These are phyloP conservation scores for Ophiognomonia clavigignenti-juglandacearum DNA, from an alignment of 2,329 filamentous ascomycete species.

Conservation along the genomic window DNA sequence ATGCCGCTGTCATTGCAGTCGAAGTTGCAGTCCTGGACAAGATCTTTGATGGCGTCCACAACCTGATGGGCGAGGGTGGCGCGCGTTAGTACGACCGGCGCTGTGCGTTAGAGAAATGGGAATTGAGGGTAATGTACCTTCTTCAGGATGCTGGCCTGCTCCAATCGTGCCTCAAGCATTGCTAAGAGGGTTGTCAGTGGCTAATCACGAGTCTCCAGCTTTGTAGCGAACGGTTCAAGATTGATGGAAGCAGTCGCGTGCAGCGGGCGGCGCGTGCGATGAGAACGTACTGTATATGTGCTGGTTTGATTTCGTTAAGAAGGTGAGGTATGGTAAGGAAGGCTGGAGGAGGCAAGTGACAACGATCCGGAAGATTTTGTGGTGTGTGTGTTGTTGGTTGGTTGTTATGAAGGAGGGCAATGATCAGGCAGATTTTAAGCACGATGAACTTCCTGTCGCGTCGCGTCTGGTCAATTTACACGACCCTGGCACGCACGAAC, in stretches of 20 bases:
- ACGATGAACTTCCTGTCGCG: no score
- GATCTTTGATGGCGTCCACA: slow-evolving; percentile 97
- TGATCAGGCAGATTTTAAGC: no score
- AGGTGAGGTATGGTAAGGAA: not conserved
- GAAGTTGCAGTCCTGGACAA: slow-evolving; percentile 99
- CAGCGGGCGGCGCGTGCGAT: not conserved
- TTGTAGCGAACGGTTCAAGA: no score
- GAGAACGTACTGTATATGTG: slow-evolving; percentile 18
- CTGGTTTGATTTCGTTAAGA: slow-evolving; percentile 4
- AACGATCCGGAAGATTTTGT: not conserved
- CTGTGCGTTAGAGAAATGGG: no score
- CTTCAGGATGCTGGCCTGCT: slow-evolving; percentile 91
- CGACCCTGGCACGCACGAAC: no score
- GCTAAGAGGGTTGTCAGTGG: slow-evolving; percentile 37
- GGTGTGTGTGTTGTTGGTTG: slow-evolving; percentile 1
- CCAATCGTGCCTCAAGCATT: slow-evolving; percentile 95
- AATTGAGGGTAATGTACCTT: slow-evolving; percentile 61
- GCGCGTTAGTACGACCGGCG: slow-evolving; percentile 4
- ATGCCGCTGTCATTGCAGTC: slow-evolving; percentile 99
- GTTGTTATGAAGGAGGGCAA: no score
- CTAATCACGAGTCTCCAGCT: slow-evolving; percentile 16
- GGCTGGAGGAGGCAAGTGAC: not conserved
- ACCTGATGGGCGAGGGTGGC: slow-evolving; percentile 50
- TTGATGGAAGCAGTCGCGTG: not conserved
- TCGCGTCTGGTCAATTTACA: no score